phyloP scores from a whole-genome alignment of 345 rosid genomes.

The Eucalyptus virginea region DNA sequence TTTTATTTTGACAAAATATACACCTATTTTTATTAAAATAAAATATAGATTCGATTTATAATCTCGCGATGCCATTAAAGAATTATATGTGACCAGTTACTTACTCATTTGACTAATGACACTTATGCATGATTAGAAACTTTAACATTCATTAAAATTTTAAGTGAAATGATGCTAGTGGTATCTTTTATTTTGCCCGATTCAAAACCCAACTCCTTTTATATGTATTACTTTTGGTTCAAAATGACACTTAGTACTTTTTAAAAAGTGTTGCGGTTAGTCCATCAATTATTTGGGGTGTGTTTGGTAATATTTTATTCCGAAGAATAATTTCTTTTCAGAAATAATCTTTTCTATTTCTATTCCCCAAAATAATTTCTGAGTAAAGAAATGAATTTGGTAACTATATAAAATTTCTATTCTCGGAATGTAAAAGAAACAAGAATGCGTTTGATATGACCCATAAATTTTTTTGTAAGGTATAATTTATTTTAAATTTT shows the following conservation, averaged over 20 bases:
- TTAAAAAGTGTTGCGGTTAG: rapidly evolving
- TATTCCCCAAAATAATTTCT: rapidly evolving
- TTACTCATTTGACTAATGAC: not conserved
- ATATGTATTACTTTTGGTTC: not conserved
- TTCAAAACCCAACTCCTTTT: not conserved
- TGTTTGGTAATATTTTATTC: too few species aligned
- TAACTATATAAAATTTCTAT: too few species aligned
- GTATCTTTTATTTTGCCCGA: not conserved
- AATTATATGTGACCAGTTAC: not conserved
- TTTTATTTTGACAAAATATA: not conserved
- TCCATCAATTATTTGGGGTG: not conserved
- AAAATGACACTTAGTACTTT: not conserved
- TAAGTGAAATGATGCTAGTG: not conserved
- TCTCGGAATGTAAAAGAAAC: rapidly evolving
- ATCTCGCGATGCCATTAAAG: not conserved
- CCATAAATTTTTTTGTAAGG: too few species aligned
- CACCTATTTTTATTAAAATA: not conserved
- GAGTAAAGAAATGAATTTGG: rapidly evolving
- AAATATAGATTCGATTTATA: not conserved
- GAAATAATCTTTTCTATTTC: too few species aligned
- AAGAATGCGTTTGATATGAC: rapidly evolving
- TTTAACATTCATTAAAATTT: not conserved
- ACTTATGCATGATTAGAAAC: not conserved
- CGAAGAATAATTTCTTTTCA: rapidly evolving
- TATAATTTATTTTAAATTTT: too few species aligned